Evolutionary conservation across 129 eudicot species (phyloP), one percentile per base, ranked within the genome.

Genomic region (Tagetes patula): DNA sequence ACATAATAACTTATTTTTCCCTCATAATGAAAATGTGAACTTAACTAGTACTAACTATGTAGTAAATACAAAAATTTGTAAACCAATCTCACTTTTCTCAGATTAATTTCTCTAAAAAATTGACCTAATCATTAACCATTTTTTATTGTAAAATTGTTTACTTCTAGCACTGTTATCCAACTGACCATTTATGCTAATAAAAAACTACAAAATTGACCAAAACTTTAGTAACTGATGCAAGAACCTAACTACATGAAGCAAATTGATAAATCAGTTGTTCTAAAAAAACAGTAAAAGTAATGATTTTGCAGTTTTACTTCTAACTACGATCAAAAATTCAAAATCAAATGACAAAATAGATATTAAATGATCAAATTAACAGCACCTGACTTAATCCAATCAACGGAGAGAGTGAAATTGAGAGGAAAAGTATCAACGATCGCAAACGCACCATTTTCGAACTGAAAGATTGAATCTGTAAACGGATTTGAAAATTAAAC

Each of bases 351-450:
- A 1, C 52, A 48, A 39, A 40, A 48, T 8, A 61, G 64, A 62
- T 8, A 62, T 0, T 27, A 67, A 71, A 69, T 62, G 46, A 71
- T n/a, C 5, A 64, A 39, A 52, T 48, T 50, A 71, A 71, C 73
- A 65, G 52, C 42, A 78, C 77, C 82, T 78, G 82, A 65, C 73
- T 71, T 36, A 71, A 13, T 53, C 43, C 82, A 53, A 31, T 7
- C 9, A 78, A 64, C 2, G 77, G 73, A 6, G 42, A 71, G 5
- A 78, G 69, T 52, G 73, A 53, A 67, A 71, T 34, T 43, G 73
- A 41, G 33, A 78, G 59, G 27, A 78, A 43, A 45, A 78, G 36
- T 14, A 78, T 71, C 34, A 78, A 49, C 34, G 82, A 78, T 71
- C 73, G 61, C 5, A 78, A 10, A 52, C 14, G 43, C 73, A 9